Conservation (phyloP, 2,329 filamentous ascomycete species). For the Neopestalotiopsis sp. region DNA sequence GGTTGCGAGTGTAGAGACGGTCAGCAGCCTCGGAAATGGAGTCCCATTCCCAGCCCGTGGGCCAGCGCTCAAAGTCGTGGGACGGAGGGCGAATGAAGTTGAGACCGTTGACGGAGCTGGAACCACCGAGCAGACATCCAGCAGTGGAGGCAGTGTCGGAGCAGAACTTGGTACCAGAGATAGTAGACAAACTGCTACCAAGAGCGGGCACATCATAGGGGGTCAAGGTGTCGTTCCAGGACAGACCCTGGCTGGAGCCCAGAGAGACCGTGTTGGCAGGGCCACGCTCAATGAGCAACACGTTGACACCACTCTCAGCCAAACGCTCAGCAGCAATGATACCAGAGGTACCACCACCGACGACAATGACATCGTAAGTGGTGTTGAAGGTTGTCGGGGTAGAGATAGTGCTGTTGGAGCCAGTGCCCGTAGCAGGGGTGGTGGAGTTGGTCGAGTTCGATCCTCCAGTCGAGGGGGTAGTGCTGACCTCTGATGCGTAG, state of each 20-base stretch:
- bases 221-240: constrained; percentile 8
- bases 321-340: constrained; percentile 14
- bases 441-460: constrained; percentile 2
- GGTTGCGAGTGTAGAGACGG: constrained; percentile 10
- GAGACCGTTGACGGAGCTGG: constrained; percentile 11
- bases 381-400: constrained; percentile 10
- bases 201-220: constrained; percentile 11
- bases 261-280: constrained; percentile 13
- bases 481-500: not conserved
- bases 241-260: constrained; percentile 5
- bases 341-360: constrained; percentile 11
- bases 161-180: constrained; percentile 12
- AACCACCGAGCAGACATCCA: constrained; percentile 13
- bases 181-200: constrained; percentile 6
- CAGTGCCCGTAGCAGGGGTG: not conserved
- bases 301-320: not conserved
- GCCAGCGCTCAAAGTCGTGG: constrained; percentile 13
- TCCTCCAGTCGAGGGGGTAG: constrained; percentile 3
- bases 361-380: constrained; percentile 13
- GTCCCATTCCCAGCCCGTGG: constrained; percentile 8
- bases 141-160: constrained; percentile 13
- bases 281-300: constrained; percentile 9
- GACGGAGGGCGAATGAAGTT: constrained; percentile 11
- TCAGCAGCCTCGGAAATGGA: constrained; percentile 4
- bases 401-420: constrained; percentile 12